phyloP scores from a whole-genome alignment of 129 eudicot species.

The Dittrichia graveolens region DNA sequence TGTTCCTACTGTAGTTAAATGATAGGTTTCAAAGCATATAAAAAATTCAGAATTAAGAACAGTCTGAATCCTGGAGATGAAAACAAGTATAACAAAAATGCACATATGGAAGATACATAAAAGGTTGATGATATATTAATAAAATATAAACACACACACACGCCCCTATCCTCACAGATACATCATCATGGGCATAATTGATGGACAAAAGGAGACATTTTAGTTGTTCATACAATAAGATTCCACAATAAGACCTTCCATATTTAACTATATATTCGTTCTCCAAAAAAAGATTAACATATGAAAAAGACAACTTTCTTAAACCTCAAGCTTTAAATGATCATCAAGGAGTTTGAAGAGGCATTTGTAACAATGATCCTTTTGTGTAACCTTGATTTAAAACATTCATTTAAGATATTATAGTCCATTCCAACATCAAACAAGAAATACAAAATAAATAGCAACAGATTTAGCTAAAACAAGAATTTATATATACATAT shows the following conservation, averaged over 20 bases:
- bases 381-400: too few species aligned
- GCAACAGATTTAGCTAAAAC: slow-evolving; percentile 1
- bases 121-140: not conserved
- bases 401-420: not conserved
- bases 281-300: too few species aligned
- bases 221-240: too few species aligned
- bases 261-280: too few species aligned
- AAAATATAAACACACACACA: not conserved
- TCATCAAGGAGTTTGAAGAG: too few species aligned
- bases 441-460: slow-evolving; percentile 5
- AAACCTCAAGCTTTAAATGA: too few species aligned
- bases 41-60: not conserved
- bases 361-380: too few species aligned
- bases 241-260: too few species aligned
- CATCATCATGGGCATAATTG: not conserved
- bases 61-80: not conserved
- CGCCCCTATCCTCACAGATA: not conserved
- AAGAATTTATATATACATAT: not conserved
- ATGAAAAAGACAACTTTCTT: too few species aligned
- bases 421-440: slow-evolving; percentile 4
- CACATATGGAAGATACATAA: not conserved
- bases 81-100: not conserved
- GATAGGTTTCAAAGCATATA: not conserved
- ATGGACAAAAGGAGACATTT: too few species aligned
- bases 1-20: too few species aligned